Base-by-base conservation (phyloP, 2,329 filamentous ascomycete genomes). In the Pyrenochaeta sp. region DNA sequence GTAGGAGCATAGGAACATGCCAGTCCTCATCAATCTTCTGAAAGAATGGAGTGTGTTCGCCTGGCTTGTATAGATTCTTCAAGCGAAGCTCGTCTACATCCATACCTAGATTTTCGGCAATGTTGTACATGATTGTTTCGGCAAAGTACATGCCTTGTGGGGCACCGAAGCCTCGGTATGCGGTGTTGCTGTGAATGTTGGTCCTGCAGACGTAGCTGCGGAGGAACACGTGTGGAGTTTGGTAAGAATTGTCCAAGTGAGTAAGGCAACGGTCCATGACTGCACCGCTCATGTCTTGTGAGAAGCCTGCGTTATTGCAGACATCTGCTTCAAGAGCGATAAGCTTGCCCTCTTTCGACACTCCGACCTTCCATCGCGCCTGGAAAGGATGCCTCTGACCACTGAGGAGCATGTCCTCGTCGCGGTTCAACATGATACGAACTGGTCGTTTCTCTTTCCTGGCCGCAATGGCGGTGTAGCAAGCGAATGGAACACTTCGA, bases 171-270 rank as follows among this genome's bases (percentile, higher is more conserved):
- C 93, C 93, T 60, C 93, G 85, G 79, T 96, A 97, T 0, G 93
- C 93, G 4, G 91, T 96, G 72, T 97, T 97, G 4, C 90, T 96
- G 73, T 97, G 90, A 0, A 90, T 97, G 67, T 97, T 97, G 0
- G 93, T 97, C 73, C 87, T 92, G 77, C 90, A 96, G 21, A 95
- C 74, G 31, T 89, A 84, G 4, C 93, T 93, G 8, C 90, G 85
- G n/a, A 96, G 83, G 58, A 87, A 74, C 11, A 96, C 80, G 60
- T 96, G 91, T 0, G 93, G 91, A 40, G 95, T 90, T 38, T 84
- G 83, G 73, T 97, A 97, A 58, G 90, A 92, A 32, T 88, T 87
- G 61, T 97, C 94, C 29, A 89, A 83, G 71, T 97, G 93, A 1
- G 89, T 87, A 63, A 96, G 80, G 38, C 88, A 84, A 55, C 93